Evolutionary conservation across 352 stramenopile genomes (phyloP), one percentile per base, ranked within the genome.

Genomic region (Globisporangium nagaii): DNA sequence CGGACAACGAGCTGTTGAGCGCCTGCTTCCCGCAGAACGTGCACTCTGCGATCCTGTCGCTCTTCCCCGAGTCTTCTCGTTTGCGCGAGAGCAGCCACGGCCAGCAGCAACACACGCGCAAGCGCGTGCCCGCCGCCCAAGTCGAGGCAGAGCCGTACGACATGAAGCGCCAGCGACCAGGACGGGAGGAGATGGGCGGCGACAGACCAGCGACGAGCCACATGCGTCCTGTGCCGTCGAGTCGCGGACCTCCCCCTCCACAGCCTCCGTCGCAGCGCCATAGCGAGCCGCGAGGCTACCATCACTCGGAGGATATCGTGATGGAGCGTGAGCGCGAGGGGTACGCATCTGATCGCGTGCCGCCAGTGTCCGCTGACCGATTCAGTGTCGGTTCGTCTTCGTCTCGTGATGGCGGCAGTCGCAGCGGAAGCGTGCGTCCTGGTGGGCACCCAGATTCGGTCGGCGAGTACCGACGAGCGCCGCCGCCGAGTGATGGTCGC

Each of bases 1-100:
- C 68, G 19, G 68, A 92, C 51, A 65, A 71, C 19, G 71, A 84
- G 42, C 64, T 90, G 9, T 49, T 92, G 19, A 68, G 50, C 5
- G 63, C 59, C 8, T 92, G 82, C 57, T 92, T 92, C 42, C 79
- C 82, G 6, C 56, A 66, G 7, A 92, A 90, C 43, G 78, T 92
- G 24, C 82, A 88, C 50, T 73, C 70, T 4, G 75, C 75, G 6
- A 90, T 92, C 47, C 53, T 87, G 47, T 89, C 77, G 25, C 63
- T 92, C 31, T 70, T 92, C 25, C 66, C 54, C 3, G 80, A 87
- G 17, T 28, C 65, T 24, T 43, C 35, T 25, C 34, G 46, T 13
- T 9, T 41, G 45, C 37, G 22, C n/a, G 27, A 44, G 11, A 42
- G 42, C 5, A 64, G n/a, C n/a, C n/a, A n/a, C n/a, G n/a, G n/a